Evolutionary conservation across 2,329 filamentous ascomycete genomes (phyloP).

Genomic region (Ilyonectria robusta): DNA sequence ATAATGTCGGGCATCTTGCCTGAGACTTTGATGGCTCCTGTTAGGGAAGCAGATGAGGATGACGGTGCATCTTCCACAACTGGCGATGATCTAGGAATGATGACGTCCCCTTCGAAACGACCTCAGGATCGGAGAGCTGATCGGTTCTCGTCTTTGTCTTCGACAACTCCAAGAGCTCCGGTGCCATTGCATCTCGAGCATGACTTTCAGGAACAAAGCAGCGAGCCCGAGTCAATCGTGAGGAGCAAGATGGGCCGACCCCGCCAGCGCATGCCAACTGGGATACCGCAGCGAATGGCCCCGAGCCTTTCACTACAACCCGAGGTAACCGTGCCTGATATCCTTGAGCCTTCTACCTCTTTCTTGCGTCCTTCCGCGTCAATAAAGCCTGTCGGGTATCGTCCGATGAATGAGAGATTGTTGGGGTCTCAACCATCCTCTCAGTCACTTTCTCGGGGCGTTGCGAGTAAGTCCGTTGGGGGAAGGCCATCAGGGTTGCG

Average conservation of each 20-base stretch:
- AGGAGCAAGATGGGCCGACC: slow-evolving; percentile 9
- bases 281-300: slow-evolving; percentile 19
- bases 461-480: slow-evolving; percentile 40
- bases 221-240: slow-evolving; percentile 16
- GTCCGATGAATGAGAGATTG: slow-evolving; percentile 25
- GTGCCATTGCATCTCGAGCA: slow-evolving; percentile 60
- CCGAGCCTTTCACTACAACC: slow-evolving; percentile 2
- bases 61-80: slow-evolving; percentile 40
- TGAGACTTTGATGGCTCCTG: slow-evolving; percentile 49
- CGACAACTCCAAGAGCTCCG: slow-evolving; percentile 60
- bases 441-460: slow-evolving; percentile 18
- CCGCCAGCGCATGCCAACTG: slow-evolving; percentile 23
- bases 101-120: slow-evolving; percentile 40
- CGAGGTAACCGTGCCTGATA: slow-evolving; percentile 17
- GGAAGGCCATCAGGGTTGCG: slow-evolving; percentile 33
- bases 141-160: slow-evolving; percentile 47
- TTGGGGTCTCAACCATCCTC: slow-evolving; percentile 28
- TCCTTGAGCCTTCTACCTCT: slow-evolving; percentile 3
- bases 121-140: slow-evolving; percentile 38
- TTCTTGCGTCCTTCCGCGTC: slow-evolving; percentile 22
- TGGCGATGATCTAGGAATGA: slow-evolving; percentile 41
- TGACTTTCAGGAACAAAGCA: slow-evolving; percentile 47
- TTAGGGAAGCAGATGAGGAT: slow-evolving; percentile 51
- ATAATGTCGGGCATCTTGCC: slow-evolving; percentile 52
- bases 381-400: slow-evolving; percentile 29